A percentile compares a stretch with the other conserved stretches of the same genome.
phyloP scores from a whole-genome alignment of 345 rosid species.

The Salix viminalis region DNA sequence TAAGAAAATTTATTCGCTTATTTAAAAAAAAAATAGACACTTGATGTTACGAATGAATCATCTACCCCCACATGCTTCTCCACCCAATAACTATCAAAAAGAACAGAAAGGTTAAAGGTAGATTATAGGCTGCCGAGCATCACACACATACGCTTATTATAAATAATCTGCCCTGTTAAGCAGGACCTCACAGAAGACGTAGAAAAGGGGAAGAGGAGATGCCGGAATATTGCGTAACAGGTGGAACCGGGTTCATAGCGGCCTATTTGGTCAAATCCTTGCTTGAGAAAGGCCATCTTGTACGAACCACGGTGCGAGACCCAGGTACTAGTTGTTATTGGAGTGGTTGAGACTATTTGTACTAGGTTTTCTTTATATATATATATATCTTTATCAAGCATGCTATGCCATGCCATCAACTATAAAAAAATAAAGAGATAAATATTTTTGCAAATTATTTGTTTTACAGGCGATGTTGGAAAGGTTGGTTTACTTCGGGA shows the following conservation, averaged over 20 bases:
- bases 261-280: conserved; percentile 63
- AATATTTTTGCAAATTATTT: too few relatives aligned
- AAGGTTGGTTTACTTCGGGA: conserved; percentile 60
- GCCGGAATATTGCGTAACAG: conserved; percentile 87
- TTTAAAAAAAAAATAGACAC: too few relatives aligned
- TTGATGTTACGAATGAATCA: background rate
- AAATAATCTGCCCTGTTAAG: background rate
- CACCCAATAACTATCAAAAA: background rate
- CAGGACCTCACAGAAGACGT: background rate
- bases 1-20: too few relatives aligned
- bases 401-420: too few relatives aligned
- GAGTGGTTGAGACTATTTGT: background rate
- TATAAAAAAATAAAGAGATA: too few relatives aligned
- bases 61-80: background rate
- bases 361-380: too few relatives aligned
- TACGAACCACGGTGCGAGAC: conserved; percentile 72
- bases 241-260: conserved; percentile 89
- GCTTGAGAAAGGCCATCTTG: conserved; percentile 58
- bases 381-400: too few relatives aligned
- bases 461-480: conserved; percentile 34
- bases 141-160: too few relatives aligned
- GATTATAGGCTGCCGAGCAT: background rate
- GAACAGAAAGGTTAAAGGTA: background rate
- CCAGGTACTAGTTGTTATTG: conserved; percentile 38
- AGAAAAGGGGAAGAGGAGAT: conserved; percentile 22